Evolutionary conservation across 176 grass and related monocot genomes (phyloP).

Genomic region (Rhynchospora breviuscula): DNA sequence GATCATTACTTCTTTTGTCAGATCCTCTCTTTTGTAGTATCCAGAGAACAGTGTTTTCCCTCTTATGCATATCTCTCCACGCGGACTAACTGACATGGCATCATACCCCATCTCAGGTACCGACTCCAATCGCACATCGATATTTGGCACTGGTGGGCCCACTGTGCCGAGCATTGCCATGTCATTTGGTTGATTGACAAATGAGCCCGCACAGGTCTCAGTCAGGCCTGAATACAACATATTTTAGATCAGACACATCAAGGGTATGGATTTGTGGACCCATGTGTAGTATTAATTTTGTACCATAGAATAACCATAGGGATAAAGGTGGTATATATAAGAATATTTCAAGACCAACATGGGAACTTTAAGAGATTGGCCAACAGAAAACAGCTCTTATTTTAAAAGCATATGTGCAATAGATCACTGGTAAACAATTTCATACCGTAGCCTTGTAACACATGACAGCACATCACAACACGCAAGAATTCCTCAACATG

Average conservation of each 20-base stretch:
- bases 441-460: constrained; percentile 92
- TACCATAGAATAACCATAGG: neutral
- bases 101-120: constrained; percentile 44
- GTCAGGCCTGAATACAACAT: constrained; percentile 26
- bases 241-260: neutral
- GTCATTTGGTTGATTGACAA: constrained; percentile 35
- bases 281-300: neutral
- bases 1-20: constrained; percentile 41
- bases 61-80: constrained; percentile 45
- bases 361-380: neutral
- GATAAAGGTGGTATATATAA: neutral
- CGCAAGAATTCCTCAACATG: constrained; percentile 87
- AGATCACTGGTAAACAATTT: neutral
- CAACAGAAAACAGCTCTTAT: neutral
- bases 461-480: constrained; percentile 82
- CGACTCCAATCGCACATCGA: constrained; percentile 39
- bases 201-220: constrained; percentile 39
- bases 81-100: constrained; percentile 30
- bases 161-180: constrained; percentile 39
- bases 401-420: neutral
- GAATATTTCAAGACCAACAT: neutral
- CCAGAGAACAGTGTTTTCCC: constrained; percentile 37
- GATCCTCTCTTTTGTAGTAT: constrained; percentile 41
- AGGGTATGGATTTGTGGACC: neutral
- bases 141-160: constrained; percentile 39